Evolutionary conservation across 139 green algal species (phyloP), one percentile per base, ranked within the genome.

Genomic region (Chlorella sp.): DNA sequence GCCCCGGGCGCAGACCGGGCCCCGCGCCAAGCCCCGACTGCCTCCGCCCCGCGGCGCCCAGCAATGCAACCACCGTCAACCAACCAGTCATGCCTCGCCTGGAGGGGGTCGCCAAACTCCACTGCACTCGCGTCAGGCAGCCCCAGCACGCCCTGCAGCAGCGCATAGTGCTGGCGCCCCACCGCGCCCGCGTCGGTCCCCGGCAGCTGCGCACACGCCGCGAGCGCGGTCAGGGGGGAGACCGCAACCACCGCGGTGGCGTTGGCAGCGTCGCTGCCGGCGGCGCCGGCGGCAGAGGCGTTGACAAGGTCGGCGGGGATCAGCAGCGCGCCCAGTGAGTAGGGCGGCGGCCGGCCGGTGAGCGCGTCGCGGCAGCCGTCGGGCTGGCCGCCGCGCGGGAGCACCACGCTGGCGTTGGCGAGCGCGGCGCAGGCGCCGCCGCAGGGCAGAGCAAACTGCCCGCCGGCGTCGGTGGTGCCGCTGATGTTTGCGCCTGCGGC

Each of bases 361-460:
- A 68, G 58, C 25, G 36, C 42, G 36, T 78, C 72, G 0, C 14
- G 35, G 45, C 72, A 78, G 27, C 46, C 60, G 17, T 17, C 45
- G 3, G 45, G 17, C 72, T 78, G 72, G 27, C 72, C 72, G 7
- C 27, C 35, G 3, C 45, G 38, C 14, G 46, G 42, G 41, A 68
- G 58, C 36, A n/a, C 62, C 29, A 73, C 25, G 8, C 27, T 36
- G 46, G 46, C 46, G 51, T 75, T 36, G 53, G 53, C 53, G 11
- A 33, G 29, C 11, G 3, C 46, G 2, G 43, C 25, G 71, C 71
- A 77, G 71, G 50, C 71, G 43, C 58, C 58, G 12, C 46, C 60
- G 72, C 72, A 78, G 33, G 15, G 14, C 14, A 78, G 55, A 7
- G 33, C 23, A 46, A 78, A 78, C n/a, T 36, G 60, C 25, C 72